These are phyloP conservation scores for Flaveria linearis DNA, from an alignment of 129 eudicot genomes.

Conservation along the genomic window DNA sequence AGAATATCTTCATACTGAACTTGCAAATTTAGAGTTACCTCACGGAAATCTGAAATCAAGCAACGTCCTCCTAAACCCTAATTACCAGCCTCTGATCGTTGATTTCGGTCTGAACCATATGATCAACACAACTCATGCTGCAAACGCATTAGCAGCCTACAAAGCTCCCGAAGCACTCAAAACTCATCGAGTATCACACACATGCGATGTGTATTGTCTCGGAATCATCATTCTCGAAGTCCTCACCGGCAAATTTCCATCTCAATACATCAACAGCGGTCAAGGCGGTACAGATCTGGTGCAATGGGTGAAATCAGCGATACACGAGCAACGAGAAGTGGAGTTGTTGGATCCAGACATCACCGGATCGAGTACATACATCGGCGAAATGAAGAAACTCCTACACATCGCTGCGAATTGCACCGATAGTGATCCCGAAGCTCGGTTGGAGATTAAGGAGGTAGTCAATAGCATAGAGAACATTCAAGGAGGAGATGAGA, in stretches of 20 bases:
- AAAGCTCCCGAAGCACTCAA: conserved; percentile 67
- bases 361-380: conserved; percentile 34
- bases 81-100: conserved; percentile 53
- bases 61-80: conserved; percentile 57
- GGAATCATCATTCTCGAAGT: conserved; percentile 82
- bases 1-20: conserved; percentile 51
- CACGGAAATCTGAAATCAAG: conserved; percentile 88
- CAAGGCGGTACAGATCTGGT: conserved; percentile 70
- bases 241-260: conserved; percentile 65
- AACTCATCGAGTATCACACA: conserved; percentile 49
- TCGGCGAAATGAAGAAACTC: conserved; percentile 45
- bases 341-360: conserved; percentile 70
- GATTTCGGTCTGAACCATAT: conserved; percentile 59
- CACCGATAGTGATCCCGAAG: conserved; percentile 46
- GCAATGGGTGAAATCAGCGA: conserved; percentile 58
- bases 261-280: conserved; percentile 49
- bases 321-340: conserved; percentile 52
- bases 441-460: conserved; percentile 51
- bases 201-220: conserved; percentile 64
- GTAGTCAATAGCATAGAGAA: conserved; percentile 52
- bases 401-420: conserved; percentile 66
- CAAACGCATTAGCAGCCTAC: conserved; percentile 56
- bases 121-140: conserved; percentile 34
- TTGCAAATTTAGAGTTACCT: conserved; percentile 50
- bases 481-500: conserved; percentile 40